Evolutionary conservation across 192 early-diverging fungal genomes (phyloP).

Genomic region (Gryganskiella cystojenkinii): DNA sequence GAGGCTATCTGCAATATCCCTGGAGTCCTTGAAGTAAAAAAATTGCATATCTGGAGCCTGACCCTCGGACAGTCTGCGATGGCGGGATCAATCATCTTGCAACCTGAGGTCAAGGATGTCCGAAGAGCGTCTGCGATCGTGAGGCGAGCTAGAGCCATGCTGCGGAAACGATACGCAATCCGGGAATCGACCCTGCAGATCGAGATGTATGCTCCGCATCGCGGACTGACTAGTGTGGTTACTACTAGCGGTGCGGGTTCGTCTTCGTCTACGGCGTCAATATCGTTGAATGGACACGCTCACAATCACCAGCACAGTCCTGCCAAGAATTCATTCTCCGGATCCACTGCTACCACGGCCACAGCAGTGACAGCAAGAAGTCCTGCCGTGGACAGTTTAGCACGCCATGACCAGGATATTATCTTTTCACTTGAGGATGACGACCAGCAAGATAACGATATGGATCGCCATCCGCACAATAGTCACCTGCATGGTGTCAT

Average conservation of each 20-base stretch:
- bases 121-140: slow-evolving; percentile 55
- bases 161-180: slow-evolving; percentile 59
- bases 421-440: slow-evolving; percentile 50
- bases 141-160: slow-evolving; percentile 37
- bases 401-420: slow-evolving; percentile 41
- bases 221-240: too few species aligned
- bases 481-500: background rate
- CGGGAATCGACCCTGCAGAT: slow-evolving; percentile 66
- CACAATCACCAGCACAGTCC: background rate
- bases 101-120: slow-evolving; percentile 29
- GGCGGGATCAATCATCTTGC: slow-evolving; percentile 41
- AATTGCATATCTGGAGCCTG: slow-evolving; percentile 72
- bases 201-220: slow-evolving; percentile 37
- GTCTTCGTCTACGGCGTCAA: background rate
- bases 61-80: slow-evolving; percentile 63
- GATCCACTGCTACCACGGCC: background rate
- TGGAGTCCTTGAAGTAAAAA: slow-evolving; percentile 65
- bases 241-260: background rate
- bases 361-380: background rate
- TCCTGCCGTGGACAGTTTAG: slow-evolving; percentile 9
- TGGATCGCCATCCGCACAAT: background rate
- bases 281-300: background rate
- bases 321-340: background rate
- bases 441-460: slow-evolving; percentile 7
- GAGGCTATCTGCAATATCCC: slow-evolving; percentile 58